Base-by-base conservation (phyloP, 2,329 filamentous ascomycete genomes). In the Grosmannia huntii region DNA sequence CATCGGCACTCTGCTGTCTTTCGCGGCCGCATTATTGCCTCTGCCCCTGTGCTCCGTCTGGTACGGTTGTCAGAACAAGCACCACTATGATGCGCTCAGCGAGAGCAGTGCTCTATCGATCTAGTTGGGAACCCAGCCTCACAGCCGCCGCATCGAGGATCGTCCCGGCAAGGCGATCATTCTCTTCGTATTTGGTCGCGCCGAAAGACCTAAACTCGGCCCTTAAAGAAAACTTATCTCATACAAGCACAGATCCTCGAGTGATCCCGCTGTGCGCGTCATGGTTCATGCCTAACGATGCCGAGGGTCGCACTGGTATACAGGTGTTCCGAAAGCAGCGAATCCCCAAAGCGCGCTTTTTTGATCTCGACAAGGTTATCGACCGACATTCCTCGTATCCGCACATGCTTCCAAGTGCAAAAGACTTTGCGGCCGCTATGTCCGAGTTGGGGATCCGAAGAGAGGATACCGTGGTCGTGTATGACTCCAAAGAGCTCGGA, bases 231-330 rank as follows among this genome's bases (percentile, higher is more conserved):
- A 95, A 92, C 70, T 81, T 86, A 14, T 87, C 86, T 57, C 83
- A 86, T 62, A 87, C 92, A 66, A 90, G 88, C 60, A 87, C 89
- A 50, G 84, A 89, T 14, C 87, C 92, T 1, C 85, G 88, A 64
- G 86, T 95, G 50, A 84, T 99, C 57, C 89, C 94, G 3, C 79
- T 99, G 49, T 96, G 91, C 72, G 94, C 91, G 53, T 82, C 90
- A 27, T 99, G 94, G 94, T 99, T 96, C 69, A 82, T 99, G 62
- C 94, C 94, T 62, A 97, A 96, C 71, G 92, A 96, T 65, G 63
- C 69, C 23, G 64, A 72, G 33, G 82, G 82, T 57, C 85, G 90
- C 61, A 88, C 82, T 55, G 94, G 94, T 57, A 83, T 87, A 65
- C 79, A 94, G 63, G 83, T 86, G 50, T 99, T 92, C 76, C 82